Evolutionary conservation across 1,284 basidiomycete species (phyloP).

Genomic region (Ceratobasidium papillatum): DNA sequence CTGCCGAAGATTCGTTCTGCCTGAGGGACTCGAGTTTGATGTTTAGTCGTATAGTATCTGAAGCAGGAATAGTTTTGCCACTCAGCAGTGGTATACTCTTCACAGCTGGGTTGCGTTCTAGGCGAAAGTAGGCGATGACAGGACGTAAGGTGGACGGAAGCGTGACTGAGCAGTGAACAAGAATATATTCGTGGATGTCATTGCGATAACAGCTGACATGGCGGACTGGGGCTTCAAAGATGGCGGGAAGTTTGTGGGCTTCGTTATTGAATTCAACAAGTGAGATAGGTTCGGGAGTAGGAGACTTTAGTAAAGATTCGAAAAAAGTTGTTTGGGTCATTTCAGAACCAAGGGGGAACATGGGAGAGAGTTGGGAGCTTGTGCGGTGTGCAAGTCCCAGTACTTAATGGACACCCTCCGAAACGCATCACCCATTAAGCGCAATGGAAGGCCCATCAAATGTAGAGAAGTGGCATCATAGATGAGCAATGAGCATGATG

Average conservation of each 20-base stretch:
- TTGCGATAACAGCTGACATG: constrained; percentile 4
- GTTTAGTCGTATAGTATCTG: constrained; percentile 8
- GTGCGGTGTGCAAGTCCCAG: neutral
- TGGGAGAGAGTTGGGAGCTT: neutral
- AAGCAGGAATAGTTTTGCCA: neutral
- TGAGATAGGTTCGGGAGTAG: neutral
- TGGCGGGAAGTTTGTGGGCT: neutral
- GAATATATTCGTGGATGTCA: constrained; percentile 25
- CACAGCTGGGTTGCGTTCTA: constrained; percentile 11
- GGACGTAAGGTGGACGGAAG: neutral
- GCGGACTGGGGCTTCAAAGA: constrained; percentile 5
- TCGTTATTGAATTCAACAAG: neutral
- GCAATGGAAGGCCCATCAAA: too few species aligned
- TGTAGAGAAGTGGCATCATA: too few species aligned
- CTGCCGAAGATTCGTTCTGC: neutral
- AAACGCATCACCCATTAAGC: too few species aligned
- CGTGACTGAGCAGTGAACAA: constrained; percentile 5
- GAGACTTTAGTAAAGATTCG: neutral
- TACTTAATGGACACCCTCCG: too few species aligned
- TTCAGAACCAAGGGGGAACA: neutral
- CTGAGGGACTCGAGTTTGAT: neutral
- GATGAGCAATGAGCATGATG: too few species aligned
- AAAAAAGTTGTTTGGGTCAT: neutral
- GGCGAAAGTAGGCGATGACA: constrained; percentile 6
- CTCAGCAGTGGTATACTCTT: neutral